Evolutionary conservation across 257 asterid genomes (phyloP).

Genomic region (Ocimum tenuiflorum): DNA sequence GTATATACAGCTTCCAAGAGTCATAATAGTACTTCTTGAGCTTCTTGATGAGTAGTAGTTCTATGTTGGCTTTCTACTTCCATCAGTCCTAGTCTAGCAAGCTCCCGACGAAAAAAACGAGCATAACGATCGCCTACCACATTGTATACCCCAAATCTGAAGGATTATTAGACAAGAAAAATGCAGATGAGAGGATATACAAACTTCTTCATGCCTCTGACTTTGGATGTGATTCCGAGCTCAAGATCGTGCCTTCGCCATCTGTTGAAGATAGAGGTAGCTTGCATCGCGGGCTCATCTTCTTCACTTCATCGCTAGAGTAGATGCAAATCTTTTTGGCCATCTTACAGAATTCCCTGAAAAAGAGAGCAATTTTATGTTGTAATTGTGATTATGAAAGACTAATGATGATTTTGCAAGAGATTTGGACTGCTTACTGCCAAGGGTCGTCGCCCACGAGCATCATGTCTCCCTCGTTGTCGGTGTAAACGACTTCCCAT

Average conservation of each 20-base stretch:
- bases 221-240: slow-evolving; percentile 43
- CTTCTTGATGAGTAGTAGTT: slow-evolving; percentile 10
- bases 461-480: slow-evolving; percentile 95
- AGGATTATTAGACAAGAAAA: slow-evolving; percentile 13
- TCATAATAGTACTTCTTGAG: background rate
- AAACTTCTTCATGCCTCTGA: slow-evolving; percentile 38
- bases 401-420: no score
- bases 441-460: slow-evolving; percentile 96
- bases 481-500: slow-evolving; percentile 82
- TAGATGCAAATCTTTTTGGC: slow-evolving; percentile 65
- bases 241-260: slow-evolving; percentile 33
- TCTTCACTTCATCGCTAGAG: slow-evolving; percentile 65
- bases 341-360: slow-evolving; percentile 80
- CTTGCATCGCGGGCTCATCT: slow-evolving; percentile 54
- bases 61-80: slow-evolving; percentile 15
- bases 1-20: slow-evolving; percentile 31
- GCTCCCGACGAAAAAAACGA: slow-evolving; percentile 18
- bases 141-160: slow-evolving; percentile 21
- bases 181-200: slow-evolving; percentile 17
- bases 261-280: slow-evolving; percentile 37
- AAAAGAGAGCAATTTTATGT: no score
- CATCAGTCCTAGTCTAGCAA: slow-evolving; percentile 19
- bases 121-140: slow-evolving; percentile 13
- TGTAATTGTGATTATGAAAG: background rate
- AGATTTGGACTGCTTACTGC: no score